phyloP scores from a whole-genome alignment of 768 basidiomycete species.

The Dictyophora rubrovolvata region DNA sequence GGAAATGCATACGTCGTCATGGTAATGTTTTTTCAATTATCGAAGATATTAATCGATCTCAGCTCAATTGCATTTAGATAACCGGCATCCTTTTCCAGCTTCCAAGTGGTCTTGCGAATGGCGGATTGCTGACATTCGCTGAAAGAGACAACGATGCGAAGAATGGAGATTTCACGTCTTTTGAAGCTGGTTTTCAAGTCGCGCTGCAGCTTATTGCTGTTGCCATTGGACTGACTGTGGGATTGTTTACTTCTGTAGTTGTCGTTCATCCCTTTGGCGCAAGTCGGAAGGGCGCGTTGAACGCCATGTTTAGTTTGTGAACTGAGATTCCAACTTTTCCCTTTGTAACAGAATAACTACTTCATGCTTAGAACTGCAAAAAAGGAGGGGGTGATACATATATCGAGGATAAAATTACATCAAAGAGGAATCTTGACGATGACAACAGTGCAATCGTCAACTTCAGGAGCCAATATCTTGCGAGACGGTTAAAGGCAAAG shows the following conservation, averaged over 20 bases:
- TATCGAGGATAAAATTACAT: no score
- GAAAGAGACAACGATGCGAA: not conserved
- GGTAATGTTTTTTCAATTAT: conserved; percentile 81
- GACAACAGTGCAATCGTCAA: no score
- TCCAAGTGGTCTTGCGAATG: conserved; percentile 1
- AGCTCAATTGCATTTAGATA: not conserved
- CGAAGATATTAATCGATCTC: conserved; percentile 61
- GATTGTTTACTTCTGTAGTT: conserved; percentile 38
- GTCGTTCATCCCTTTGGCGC: conserved; percentile 36
- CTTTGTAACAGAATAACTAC: no score
- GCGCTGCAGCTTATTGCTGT: not conserved
- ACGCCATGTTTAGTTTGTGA: no score
- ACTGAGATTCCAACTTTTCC: no score
- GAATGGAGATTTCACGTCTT: not conserved
- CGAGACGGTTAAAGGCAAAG: no score
- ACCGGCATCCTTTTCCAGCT: not conserved
- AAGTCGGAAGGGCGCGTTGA: conserved; percentile 21
- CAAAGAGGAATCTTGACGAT: no score
- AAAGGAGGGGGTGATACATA: no score
- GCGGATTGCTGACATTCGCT: not conserved
- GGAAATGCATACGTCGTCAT: conserved; percentile 86
- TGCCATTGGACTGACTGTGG: conserved; percentile 4
- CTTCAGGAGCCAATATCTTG: no score
- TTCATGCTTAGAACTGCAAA: no score
- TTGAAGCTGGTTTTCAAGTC: not conserved